Percentiles rank a stretch among this genome's conserved stretches.
phyloP scores from a whole-genome alignment of 768 basidiomycete genomes.

The Crucibulum laeve region DNA sequence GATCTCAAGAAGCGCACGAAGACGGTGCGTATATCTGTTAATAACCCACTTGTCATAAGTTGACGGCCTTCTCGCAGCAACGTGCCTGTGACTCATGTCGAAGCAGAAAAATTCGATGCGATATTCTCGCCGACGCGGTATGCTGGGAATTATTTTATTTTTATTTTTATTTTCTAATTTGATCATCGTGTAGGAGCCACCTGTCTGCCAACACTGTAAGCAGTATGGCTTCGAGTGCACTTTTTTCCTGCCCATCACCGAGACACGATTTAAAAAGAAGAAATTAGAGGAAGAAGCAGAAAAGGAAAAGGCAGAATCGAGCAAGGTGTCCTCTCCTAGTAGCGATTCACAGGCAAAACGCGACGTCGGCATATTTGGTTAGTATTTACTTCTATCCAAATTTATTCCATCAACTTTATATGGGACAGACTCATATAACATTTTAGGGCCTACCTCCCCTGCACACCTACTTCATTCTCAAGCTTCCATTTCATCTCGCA shows the following conservation, averaged over 20 bases:
- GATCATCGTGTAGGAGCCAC: conserved; percentile 48
- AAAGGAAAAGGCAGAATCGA: conserved; percentile 31
- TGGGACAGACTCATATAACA: conserved; percentile 39
- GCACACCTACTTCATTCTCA: conserved; percentile 88
- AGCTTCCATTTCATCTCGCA: conserved; percentile 76
- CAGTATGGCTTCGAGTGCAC: conserved; percentile 93
- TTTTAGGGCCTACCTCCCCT: conserved; percentile 80
- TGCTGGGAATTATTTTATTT: conserved; percentile 2
- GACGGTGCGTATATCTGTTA: conserved; percentile 45
- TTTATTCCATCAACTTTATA: conserved; percentile 16
- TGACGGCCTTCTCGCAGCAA: conserved; percentile 26
- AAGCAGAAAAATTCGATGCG: conserved; percentile 91
- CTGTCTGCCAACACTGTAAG: conserved; percentile 91
- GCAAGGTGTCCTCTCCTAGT: conserved; percentile 36
- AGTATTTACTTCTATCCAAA: conserved; percentile 16
- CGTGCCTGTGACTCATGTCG: conserved; percentile 92
- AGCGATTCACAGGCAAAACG: conserved; percentile 40
- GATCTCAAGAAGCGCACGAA: conserved; percentile 88
- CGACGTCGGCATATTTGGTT: conserved; percentile 65
- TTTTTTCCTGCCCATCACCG: conserved; percentile 96
- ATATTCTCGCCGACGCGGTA: conserved; percentile 69
- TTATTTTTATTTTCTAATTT: neutral
- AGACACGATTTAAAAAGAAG: conserved; percentile 98
- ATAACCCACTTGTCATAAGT: conserved; percentile 8
- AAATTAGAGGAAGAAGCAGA: conserved; percentile 69